Base-by-base conservation (phyloP, 78 protist species). In the Dictyostelium firmibasis region DNA sequence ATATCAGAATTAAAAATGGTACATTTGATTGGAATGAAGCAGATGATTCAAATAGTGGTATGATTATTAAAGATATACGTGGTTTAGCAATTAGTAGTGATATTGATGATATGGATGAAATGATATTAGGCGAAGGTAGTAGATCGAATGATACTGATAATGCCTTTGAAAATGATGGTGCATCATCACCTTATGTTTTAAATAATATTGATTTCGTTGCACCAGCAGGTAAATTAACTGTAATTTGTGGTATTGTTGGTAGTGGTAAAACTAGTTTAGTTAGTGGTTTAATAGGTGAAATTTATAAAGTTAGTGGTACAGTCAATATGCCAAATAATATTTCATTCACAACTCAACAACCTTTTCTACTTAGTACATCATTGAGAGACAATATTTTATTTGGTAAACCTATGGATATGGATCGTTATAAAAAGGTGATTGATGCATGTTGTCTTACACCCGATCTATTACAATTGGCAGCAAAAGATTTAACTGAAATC, bases 341-440 rank as follows among this genome's bases (percentile, higher is more conserved):
- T 27, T 81, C 85, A 36, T 93, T 43, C 23, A 93, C 82, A 4
- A 33, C 99, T 33, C 99, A 99, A 85, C 95, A 91, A 82, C 95
- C 99, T 29, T 99, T 98, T 97, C 96, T 99, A 25, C 25, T 35
- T 11, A 97, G 97, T 89, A 96, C 88, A 18, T 96, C 99, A 1
- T 29, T 99, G 8, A 57, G 97, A 6, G 98, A 98, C 18, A 99
- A 99, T 81, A 98, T 99, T 20, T 91, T 98, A 29, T 99, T 99
- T 91, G 99, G 99, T 31, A 38, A 29, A 20, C 43, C 83, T 18
- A 96, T 27, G 78, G 98, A 98, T 33, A 78, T 10, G 25, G 96
- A 64, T 7, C 7, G 92, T 23, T 98, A 98, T 78, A 9, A 23
- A 1, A 25, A 25, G 2, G 98, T 96, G 4, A 3, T 98, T 8